These are phyloP conservation scores for Entomortierella beljakovae DNA, from an alignment of 192 early-diverging fungal species.

Conservation along the genomic window DNA sequence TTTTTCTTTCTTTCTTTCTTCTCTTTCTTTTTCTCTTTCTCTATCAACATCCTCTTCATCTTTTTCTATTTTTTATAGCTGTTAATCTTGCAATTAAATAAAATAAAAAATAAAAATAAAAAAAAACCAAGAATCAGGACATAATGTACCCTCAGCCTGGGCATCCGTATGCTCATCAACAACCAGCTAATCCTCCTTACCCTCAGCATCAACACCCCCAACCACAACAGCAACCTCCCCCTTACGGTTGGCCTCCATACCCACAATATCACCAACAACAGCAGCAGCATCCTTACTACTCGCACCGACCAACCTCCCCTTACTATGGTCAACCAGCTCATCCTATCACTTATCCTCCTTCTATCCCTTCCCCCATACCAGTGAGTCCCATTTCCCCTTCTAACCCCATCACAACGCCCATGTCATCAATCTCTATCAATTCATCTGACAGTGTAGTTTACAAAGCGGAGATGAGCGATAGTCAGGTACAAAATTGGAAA, in stretches of 20 bases:
- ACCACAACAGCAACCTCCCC: constrained; percentile 5
- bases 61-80: not conserved
- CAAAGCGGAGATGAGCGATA: constrained; percentile 45
- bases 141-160: constrained; percentile 33
- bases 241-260: constrained; percentile 17
- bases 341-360: not conserved
- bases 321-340: not conserved
- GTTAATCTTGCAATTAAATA: not conserved
- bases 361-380: not conserved
- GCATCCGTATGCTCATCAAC: constrained; percentile 22
- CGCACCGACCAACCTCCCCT: constrained; percentile 4
- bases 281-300: not conserved
- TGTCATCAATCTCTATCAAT: not conserved
- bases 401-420: not conserved
- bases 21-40: not conserved
- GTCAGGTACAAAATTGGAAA: constrained; percentile 26
- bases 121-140: not conserved
- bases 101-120: too few relatives aligned
- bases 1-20: not conserved
- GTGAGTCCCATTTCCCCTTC: too few relatives aligned
- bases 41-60: not conserved
- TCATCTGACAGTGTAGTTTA: constrained; percentile 5
- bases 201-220: constrained; percentile 15
- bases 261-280: constrained; percentile 14
- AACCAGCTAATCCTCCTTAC: constrained; percentile 1